Evolutionary conservation across 139 green algal genomes (phyloP), one percentile per base, ranked within the genome.

Genomic region (Chlorokybus atmophyticus): DNA sequence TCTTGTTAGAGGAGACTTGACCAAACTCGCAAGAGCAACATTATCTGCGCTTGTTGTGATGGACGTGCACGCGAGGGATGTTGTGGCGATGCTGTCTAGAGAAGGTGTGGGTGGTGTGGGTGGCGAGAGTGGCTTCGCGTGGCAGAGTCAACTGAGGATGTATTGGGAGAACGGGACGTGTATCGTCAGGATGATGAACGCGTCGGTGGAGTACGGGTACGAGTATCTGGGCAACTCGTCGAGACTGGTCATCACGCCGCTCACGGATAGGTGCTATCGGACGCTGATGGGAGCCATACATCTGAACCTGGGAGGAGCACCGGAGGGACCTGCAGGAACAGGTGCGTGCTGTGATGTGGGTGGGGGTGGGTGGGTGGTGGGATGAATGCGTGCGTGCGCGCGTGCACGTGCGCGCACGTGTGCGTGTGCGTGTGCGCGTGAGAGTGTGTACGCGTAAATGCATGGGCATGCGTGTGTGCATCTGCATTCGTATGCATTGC

Each of bases 181-280:
- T 10, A 47, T 51, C 23, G 35, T 86, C 52, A 59, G 77, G 39
- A 88, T 88, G 76, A 84, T 88, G 61, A 81, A 85, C 55, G 79
- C 79, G 28, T 40, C 19, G 42, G 51, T 66, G 2, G 56, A 61
- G 41, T 76, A 76, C 48, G 68, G 68, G 2, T 73, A 70, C 65
- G 65, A 73, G 59, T 73, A 73, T 49, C 32, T 69, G 31, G 65
- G 65, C 31, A 73, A 73, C 58, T 52, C 21, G 21, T 32, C 23
- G n/a, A 40, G 65, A 7, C 65, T 73, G 44, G 65, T 73, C 10
- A 67, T 73, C 38, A 73, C 65, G 27, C 63, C 63, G 6, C 50
- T 71, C 3, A 71, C 63, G 26, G 63, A 71, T 50, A 47, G 63
- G 5, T 73, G 65, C 50, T 73, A 73, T 58, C 57, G 65, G 23